These are phyloP conservation scores for Claviceps sp. DNA, from an alignment of 2,329 filamentous ascomycete genomes.

Conservation along the genomic window DNA sequence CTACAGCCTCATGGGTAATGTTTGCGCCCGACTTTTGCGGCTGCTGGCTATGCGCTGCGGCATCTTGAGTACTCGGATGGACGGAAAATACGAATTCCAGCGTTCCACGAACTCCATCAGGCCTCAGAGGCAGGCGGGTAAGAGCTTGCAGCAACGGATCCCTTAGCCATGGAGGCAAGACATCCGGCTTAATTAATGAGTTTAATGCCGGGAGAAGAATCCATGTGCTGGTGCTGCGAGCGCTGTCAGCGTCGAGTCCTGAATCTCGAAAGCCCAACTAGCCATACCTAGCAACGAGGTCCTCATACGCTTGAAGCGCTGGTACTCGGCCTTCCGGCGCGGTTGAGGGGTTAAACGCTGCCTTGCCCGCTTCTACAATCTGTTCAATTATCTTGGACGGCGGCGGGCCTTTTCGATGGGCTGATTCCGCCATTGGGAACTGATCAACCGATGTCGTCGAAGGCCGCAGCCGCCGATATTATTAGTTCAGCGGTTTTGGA, in stretches of 20 bases:
- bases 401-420: conserved; percentile 9
- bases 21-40: conserved; percentile 45
- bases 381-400: conserved; percentile 19
- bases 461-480: background rate
- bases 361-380: conserved; percentile 28
- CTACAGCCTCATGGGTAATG: conserved; percentile 56
- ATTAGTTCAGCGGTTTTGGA: background rate
- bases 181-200: conserved; percentile 46
- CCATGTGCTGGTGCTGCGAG: conserved; percentile 26
- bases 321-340: conserved; percentile 20
- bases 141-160: conserved; percentile 42
- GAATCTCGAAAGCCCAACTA: conserved; percentile 5
- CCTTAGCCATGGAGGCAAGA: conserved; percentile 47
- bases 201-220: conserved; percentile 49
- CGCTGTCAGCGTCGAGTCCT: background rate
- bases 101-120: conserved; percentile 51
- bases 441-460: background rate
- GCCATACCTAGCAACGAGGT: conserved; percentile 35
- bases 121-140: conserved; percentile 46
- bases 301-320: conserved; percentile 27
- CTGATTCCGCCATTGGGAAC: conserved; percentile 15
- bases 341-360: conserved; percentile 33
- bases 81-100: conserved; percentile 61
- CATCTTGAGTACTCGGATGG: conserved; percentile 39
- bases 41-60: conserved; percentile 24